These are phyloP conservation scores for Cryptosporidium felis DNA, from an alignment of 169 alveolate genomes.

Conservation along the genomic window DNA sequence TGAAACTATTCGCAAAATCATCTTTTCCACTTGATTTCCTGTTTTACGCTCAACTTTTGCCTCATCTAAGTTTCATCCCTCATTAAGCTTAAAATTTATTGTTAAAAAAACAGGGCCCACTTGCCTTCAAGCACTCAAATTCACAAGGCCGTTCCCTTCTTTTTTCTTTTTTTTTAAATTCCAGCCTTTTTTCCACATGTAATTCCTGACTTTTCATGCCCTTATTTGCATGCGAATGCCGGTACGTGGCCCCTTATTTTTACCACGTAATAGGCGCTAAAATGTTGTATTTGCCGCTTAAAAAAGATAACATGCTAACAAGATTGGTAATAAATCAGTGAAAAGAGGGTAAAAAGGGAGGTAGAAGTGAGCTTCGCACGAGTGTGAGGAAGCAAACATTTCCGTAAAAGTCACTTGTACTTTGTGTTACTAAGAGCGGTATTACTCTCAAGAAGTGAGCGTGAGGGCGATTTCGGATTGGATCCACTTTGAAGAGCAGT, in stretches of 20 bases:
- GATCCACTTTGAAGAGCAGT: too few species aligned
- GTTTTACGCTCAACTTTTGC: neutral
- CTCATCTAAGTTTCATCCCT: neutral
- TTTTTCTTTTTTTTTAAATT: neutral
- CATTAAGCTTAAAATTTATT: neutral
- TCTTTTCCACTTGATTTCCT: neutral
- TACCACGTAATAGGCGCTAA: constrained; percentile 63
- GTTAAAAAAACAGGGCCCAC: too few species aligned
- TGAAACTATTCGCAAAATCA: neutral
- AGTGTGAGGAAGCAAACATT: too few species aligned
- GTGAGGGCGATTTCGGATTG: too few species aligned
- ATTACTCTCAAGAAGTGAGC: too few species aligned
- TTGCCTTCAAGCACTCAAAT: too few species aligned
- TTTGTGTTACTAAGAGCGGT: too few species aligned
- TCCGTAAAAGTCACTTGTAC: too few species aligned
- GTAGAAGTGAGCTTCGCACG: too few species aligned
- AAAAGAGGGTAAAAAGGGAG: too few species aligned
- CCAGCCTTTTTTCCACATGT: constrained; percentile 6
- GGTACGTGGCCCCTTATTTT: constrained; percentile 37
- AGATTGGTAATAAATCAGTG: too few species aligned
- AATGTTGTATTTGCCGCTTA: constrained; percentile 5
- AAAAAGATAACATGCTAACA: constrained; percentile 15
- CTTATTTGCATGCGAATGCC: constrained; percentile 55
- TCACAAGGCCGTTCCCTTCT: too few species aligned
- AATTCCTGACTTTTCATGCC: constrained; percentile 39